Evolutionary conservation across 2,329 filamentous ascomycete species (phyloP), one percentile per base, ranked within the genome.

Genomic region (Xylaria multiplex): DNA sequence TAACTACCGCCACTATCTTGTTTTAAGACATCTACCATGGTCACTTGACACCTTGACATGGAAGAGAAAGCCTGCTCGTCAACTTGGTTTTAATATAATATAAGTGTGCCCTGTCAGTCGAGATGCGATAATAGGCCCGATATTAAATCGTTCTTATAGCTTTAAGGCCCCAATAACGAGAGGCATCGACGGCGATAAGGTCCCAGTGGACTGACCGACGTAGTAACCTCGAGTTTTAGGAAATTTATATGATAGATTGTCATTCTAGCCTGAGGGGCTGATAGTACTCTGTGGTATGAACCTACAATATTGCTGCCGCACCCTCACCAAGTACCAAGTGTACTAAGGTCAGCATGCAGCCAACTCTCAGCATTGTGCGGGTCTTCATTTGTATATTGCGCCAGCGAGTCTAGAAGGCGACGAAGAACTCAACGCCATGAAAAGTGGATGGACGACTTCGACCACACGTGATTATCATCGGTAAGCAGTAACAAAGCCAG

Each of bases 1-100:
- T 22, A 58, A 48, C 27, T 45, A 13, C 45, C 32, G 30, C 32
- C 49, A 53, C 49, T 30, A 37, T 37, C 49, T 37, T 19, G 32
- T 6, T n/a, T 16, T 27, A 24, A 61, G 35, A 46, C 45, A 27
- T 14, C 13, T 32, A 40, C 24, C 30, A 62, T 43, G 53, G 62
- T 67, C 63, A 63, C 32, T 68, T 66, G 66, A 66, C 55, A 16
- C 46, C 58, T 59, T 65, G 59, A 65, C 55, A 53, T 65, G 62
- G 11, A 56, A 60, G 49, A 30, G 8, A 62, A 52, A 62, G 27
- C 49, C 45, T 52, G 49, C 56, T 59, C 37, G 19, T 22, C n/a
- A 55, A 56, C 54, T 40, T 27, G 14, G n/a, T 27, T 35, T 48
- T 16, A 5, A 49, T 56, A 63, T 65, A 65, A 57, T 56, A 63